Conservation (phyloP, 495 filamentous ascomycete genomes). For the Penicillium riverlandense region DNA sequence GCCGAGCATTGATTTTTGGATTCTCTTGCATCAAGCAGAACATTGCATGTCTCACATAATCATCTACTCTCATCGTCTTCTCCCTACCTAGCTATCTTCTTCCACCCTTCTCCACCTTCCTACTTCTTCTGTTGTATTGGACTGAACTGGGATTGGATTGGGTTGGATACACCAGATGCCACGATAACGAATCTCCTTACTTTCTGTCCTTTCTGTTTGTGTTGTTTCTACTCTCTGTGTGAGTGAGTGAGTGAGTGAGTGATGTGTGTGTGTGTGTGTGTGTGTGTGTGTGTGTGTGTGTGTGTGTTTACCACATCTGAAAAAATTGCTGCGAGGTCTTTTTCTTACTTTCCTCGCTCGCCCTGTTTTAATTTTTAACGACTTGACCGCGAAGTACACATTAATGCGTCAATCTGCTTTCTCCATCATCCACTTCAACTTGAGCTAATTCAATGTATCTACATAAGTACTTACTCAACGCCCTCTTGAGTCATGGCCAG, state of each 20-base stretch:
- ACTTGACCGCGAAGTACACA: slow-evolving; percentile 1
- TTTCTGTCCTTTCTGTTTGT: not conserved
- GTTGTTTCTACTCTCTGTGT: not conserved
- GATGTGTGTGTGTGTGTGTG: no score
- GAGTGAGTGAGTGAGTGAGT: no score
- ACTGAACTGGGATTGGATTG: not conserved
- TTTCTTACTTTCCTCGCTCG: not conserved
- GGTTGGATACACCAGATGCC: slow-evolving; percentile 16
- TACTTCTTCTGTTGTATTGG: slow-evolving; percentile 1
- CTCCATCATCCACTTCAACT: no score
- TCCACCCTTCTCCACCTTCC: not conserved
- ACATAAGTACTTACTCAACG: no score
- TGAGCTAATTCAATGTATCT: no score
- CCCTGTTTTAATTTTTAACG: not conserved
- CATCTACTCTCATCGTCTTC: not conserved
- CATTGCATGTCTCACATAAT: no score
- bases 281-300: no score
- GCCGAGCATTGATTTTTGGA: not conserved
- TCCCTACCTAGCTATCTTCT: not conserved
- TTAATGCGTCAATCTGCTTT: not conserved
- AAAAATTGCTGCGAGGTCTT: slow-evolving; percentile 18
- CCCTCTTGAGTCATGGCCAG: no score
- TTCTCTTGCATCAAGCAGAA: no score
- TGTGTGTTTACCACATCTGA: no score
- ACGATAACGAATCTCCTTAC: slow-evolving; percentile 33